A percentile compares a stretch with the other conserved stretches of the same genome.
These are phyloP conservation scores for Brassica nigra DNA, from an alignment of 345 rosid genomes.

Conservation along the genomic window DNA sequence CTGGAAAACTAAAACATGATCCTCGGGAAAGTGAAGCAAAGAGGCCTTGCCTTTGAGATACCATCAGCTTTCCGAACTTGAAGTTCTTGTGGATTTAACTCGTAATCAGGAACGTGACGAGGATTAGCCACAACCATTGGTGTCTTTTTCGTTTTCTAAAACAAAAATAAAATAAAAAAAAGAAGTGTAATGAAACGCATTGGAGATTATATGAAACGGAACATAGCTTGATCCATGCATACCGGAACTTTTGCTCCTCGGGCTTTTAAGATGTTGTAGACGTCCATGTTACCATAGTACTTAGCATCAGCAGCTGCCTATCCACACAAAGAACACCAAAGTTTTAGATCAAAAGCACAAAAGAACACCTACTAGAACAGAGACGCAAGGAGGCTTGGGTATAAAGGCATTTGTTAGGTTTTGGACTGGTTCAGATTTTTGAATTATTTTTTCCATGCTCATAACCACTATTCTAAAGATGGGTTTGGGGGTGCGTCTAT, in stretches of 20 bases:
- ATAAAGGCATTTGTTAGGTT: background rate
- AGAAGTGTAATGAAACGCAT: constrained; percentile 13
- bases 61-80: constrained; percentile 89
- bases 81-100: constrained; percentile 90
- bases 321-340: constrained; percentile 22
- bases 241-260: constrained; percentile 95
- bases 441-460: background rate
- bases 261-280: constrained; percentile 76
- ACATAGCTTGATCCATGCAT: constrained; percentile 23
- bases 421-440: background rate
- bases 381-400: background rate
- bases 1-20: background rate
- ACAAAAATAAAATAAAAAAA: background rate
- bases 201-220: background rate
- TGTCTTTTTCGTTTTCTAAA: constrained; percentile 81
- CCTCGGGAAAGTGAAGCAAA: constrained; percentile 4
- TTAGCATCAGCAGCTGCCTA: constrained; percentile 98
- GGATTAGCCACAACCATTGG: constrained; percentile 94
- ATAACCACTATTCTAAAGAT: background rate
- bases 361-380: background rate
- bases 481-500: too few species aligned
- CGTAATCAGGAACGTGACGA: constrained; percentile 91
- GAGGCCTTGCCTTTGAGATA: constrained; percentile 66
- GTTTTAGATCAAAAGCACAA: background rate
- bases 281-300: constrained; percentile 79